phyloP scores from a whole-genome alignment of 352 stramenopile genomes.

The Globisporangium mamillatum region DNA sequence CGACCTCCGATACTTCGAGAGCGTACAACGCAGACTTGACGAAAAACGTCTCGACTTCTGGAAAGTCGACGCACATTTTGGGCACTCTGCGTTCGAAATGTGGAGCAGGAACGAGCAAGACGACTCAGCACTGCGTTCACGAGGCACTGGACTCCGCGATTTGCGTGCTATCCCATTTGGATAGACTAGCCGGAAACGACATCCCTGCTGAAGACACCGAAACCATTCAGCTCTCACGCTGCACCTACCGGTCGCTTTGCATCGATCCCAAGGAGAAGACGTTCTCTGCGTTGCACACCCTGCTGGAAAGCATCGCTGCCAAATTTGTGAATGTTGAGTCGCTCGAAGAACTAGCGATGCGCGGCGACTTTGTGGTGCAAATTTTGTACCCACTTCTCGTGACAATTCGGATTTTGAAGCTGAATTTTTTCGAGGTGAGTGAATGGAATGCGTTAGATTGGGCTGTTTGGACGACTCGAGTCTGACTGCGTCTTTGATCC shows the following conservation, averaged over 20 bases:
- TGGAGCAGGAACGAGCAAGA: slow-evolving; percentile 20
- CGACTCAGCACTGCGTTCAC: slow-evolving; percentile 43
- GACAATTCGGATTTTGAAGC: slow-evolving; percentile 69
- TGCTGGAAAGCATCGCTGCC: slow-evolving; percentile 44
- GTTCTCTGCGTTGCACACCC: slow-evolving; percentile 52
- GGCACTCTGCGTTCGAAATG: slow-evolving; percentile 48
- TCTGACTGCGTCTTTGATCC: background rate
- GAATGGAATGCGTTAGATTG: too few species aligned
- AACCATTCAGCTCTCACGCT: slow-evolving; percentile 77
- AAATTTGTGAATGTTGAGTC: slow-evolving; percentile 26
- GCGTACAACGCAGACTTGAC: slow-evolving; percentile 44
- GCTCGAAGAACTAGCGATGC: slow-evolving; percentile 1
- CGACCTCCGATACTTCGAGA: slow-evolving; percentile 34
- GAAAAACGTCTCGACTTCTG: slow-evolving; percentile 50
- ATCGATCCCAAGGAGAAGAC: slow-evolving; percentile 77
- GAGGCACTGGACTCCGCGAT: slow-evolving; percentile 59
- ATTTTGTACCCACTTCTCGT: slow-evolving; percentile 75
- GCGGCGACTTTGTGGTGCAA: slow-evolving; percentile 31
- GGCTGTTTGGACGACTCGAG: background rate
- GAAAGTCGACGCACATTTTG: slow-evolving; percentile 54
- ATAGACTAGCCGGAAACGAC: slow-evolving; percentile 73
- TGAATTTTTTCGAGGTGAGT: slow-evolving; percentile 88
- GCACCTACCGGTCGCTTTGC: slow-evolving; percentile 71
- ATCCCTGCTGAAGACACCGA: slow-evolving; percentile 71
- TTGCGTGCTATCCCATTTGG: slow-evolving; percentile 75